Percentiles rank a stretch among this genome's conserved stretches.
Conservation (phyloP, 208 protist genomes). For the Wallacemonas rigidus region DNA sequence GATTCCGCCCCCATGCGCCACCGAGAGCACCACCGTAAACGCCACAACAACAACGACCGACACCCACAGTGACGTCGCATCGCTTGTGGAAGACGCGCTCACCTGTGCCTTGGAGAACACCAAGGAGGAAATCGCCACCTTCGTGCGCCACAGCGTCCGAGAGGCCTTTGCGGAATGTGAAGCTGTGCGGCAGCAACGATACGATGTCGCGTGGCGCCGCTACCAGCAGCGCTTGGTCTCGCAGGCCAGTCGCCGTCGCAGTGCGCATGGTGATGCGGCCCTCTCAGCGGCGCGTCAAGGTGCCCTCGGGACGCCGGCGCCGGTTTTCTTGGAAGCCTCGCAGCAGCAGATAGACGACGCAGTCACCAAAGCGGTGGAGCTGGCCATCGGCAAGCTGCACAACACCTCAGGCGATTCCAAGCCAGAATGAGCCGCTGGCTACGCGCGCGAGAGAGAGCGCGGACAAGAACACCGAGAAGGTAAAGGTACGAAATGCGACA, state of each 20-base stretch:
- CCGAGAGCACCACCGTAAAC: neutral
- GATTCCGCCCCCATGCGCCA: neutral
- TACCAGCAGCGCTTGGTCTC: neutral
- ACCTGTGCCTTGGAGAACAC: constrained; percentile 8
- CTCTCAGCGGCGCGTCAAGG: neutral
- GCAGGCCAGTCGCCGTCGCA: neutral
- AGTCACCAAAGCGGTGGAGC: constrained; percentile 26
- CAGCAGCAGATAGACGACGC: neutral
- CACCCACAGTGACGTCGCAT: neutral
- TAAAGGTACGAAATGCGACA: too few species aligned
- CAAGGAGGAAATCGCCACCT: neutral
- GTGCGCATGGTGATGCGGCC: neutral
- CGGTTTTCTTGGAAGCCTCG: constrained; percentile 2
- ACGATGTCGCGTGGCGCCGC: constrained; percentile 6
- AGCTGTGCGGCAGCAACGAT: neutral
- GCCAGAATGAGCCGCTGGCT: neutral
- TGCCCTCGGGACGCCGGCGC: neutral
- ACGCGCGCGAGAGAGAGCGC: too few species aligned
- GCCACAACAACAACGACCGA: neutral
- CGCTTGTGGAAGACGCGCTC: constrained; percentile 2
- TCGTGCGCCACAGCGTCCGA: constrained; percentile 4
- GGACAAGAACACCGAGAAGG: too few species aligned
- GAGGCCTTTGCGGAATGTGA: constrained; percentile 7
- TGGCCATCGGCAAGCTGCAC: constrained; percentile 11
- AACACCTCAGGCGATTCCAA: neutral